phyloP scores from a whole-genome alignment of 306 rosid species.

The Quercus aquifolioides region DNA sequence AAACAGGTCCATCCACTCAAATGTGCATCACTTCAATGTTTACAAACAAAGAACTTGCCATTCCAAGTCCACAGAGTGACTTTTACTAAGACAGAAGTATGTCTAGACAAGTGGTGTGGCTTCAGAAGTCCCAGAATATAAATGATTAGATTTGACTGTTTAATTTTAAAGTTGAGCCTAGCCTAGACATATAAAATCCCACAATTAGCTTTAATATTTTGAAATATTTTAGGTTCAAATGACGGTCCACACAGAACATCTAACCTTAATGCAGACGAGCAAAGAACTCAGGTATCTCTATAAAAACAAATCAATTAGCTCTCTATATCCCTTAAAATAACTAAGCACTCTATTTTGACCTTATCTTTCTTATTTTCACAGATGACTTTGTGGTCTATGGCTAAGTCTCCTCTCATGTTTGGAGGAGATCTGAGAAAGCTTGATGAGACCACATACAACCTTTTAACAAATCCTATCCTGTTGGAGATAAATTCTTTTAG shows the following conservation, averaged over 20 bases:
- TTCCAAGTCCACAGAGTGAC: neutral
- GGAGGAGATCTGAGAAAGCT: conserved; percentile 90
- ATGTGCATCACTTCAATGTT: neutral
- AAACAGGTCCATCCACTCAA: neutral
- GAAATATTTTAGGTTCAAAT: conserved; percentile 54
- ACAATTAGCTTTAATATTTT: neutral
- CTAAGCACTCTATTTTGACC: conserved; percentile 10
- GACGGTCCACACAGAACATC: conserved; percentile 73
- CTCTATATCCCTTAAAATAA: neutral
- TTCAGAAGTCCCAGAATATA: neutral
- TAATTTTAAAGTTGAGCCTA: conserved; percentile 25
- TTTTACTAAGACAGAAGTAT: neutral
- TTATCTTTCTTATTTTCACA: conserved; percentile 28
- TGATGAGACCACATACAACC: conserved; percentile 38
- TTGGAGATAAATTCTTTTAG: conserved; percentile 74
- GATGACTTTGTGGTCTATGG: conserved; percentile 90
- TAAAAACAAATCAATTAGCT: conserved; percentile 5
- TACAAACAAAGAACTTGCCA: neutral
- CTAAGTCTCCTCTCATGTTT: conserved; percentile 95
- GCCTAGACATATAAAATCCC: conserved; percentile 12
- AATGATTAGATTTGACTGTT: conserved; percentile 18
- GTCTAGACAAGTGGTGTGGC: neutral
- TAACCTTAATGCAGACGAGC: conserved; percentile 54
- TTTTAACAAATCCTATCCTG: conserved; percentile 69
- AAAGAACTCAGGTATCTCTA: conserved; percentile 74